A percentile compares a stretch with the other conserved stretches of the same genome.
Evolutionary conservation across 768 basidiomycete genomes (phyloP).

Genomic region (Suillus brevipes): DNA sequence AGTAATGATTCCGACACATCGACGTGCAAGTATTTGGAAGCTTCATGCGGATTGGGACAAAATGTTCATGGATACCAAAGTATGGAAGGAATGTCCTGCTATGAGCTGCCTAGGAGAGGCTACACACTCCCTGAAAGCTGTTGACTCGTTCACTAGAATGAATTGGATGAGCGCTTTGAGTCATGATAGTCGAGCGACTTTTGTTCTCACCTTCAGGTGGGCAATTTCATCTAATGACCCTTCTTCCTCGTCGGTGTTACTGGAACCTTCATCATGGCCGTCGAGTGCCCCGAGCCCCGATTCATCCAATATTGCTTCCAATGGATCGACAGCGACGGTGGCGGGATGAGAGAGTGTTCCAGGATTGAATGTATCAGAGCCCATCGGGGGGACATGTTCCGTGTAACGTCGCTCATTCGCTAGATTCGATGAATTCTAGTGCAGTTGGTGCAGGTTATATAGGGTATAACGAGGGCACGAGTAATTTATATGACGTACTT

Average conservation of each 20-base stretch:
- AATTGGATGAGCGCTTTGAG: not conserved
- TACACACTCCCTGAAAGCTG: not conserved
- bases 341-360: slow-evolving; percentile 14
- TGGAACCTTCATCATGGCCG: not conserved
- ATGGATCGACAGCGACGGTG: slow-evolving; percentile 5
- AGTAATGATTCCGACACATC: not conserved
- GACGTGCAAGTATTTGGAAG: not conserved
- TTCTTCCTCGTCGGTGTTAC: not conserved
- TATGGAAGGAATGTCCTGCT: not conserved
- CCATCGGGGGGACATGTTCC: slow-evolving; percentile 8
- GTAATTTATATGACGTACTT: not conserved
- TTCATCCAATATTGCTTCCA: slow-evolving; percentile 4
- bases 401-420: not conserved
- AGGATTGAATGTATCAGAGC: slow-evolving; percentile 12
- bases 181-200: not conserved
- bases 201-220: not conserved
- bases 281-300: not conserved
- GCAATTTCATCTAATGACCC: not conserved
- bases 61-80: not conserved
- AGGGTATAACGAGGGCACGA: not conserved
- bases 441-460: not conserved
- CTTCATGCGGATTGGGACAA: not conserved
- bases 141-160: not conserved
- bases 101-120: not conserved
- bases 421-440: not conserved